phyloP scores from a whole-genome alignment of 2,329 filamentous ascomycete species.

The Daldinia sp. region DNA sequence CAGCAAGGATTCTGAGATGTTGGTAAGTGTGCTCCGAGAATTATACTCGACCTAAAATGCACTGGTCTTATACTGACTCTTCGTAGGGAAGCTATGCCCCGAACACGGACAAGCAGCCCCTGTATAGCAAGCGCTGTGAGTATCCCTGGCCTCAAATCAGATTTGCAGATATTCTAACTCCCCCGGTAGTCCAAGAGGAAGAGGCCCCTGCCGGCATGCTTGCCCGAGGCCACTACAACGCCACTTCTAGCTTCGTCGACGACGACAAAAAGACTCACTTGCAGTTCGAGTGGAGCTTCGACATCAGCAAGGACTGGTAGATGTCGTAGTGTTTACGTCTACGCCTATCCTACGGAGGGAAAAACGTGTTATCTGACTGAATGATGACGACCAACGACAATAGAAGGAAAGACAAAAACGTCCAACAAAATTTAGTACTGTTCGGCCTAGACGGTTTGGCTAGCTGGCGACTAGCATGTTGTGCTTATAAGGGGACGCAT shows the following conservation, averaged over 20 bases:
- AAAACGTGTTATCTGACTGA: slow-evolving; percentile 1
- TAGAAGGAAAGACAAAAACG: slow-evolving; percentile 2
- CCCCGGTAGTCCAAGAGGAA: slow-evolving; percentile 79
- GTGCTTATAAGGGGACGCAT: slow-evolving; percentile 10
- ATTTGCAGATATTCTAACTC: slow-evolving; percentile 5
- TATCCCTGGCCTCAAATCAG: slow-evolving; percentile 28
- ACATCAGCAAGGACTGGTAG: slow-evolving; percentile 97
- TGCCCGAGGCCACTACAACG: slow-evolving; percentile 88
- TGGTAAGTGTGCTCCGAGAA: slow-evolving; percentile 66
- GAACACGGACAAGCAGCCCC: slow-evolving; percentile 84
- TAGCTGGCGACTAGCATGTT: slow-evolving; percentile 3
- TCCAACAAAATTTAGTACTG: slow-evolving; percentile 7
- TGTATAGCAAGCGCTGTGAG: slow-evolving; percentile 93
- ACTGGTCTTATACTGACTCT: slow-evolving; percentile 39
- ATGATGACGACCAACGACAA: slow-evolving; percentile 5
- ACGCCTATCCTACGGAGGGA: neutral
- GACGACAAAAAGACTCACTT: slow-evolving; percentile 93
- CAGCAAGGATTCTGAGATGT: slow-evolving; percentile 97
- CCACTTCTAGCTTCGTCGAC: slow-evolving; percentile 89
- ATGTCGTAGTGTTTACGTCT: no score
- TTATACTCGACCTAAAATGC: neutral
- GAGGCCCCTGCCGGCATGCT: slow-evolving; percentile 93
- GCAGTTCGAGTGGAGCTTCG: slow-evolving; percentile 94
- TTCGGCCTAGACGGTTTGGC: slow-evolving; percentile 3
- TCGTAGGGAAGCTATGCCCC: slow-evolving; percentile 87